phyloP scores from a whole-genome alignment of 202 grass and related monocot genomes.

The Panicum virgatum region DNA sequence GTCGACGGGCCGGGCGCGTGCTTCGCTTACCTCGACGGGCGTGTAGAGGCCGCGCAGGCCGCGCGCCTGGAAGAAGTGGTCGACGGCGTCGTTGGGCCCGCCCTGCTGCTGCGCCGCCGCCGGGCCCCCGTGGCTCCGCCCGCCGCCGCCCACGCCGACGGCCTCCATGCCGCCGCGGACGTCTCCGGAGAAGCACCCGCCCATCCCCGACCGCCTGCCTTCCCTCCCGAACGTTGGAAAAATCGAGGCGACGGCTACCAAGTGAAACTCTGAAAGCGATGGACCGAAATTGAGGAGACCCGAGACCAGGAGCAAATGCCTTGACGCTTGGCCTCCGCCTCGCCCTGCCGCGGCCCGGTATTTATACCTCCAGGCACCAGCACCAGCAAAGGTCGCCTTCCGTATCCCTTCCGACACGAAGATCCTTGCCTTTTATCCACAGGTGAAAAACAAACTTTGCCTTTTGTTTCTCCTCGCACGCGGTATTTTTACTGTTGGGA shows the following conservation, averaged over 20 bases:
- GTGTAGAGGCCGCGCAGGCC: conserved; percentile 76
- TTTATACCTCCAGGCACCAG: neutral
- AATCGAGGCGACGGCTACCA: neutral
- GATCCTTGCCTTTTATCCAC: no score
- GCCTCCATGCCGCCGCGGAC: conserved; percentile 70
- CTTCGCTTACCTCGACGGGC: conserved; percentile 58
- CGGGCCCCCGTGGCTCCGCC: neutral
- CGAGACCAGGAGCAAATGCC: neutral
- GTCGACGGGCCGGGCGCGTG: neutral
- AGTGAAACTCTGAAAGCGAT: neutral
- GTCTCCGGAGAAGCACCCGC: conserved; percentile 69
- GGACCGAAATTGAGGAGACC: neutral
- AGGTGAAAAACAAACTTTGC: no score
- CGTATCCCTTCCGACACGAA: no score
- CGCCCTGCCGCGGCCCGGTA: neutral
- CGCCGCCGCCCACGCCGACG: conserved; percentile 43
- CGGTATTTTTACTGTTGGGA: no score
- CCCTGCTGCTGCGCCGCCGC: conserved; percentile 8
- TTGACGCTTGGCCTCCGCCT: neutral
- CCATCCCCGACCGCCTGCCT: conserved; percentile 37
- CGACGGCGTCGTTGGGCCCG: conserved; percentile 65
- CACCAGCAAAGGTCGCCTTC: no score
- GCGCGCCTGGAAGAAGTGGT: conserved; percentile 60
- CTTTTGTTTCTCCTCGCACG: no score
- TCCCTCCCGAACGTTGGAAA: neutral